These are phyloP conservation scores for Bipolaris bicolor DNA, from an alignment of 2,329 filamentous ascomycete genomes.

Conservation along the genomic window DNA sequence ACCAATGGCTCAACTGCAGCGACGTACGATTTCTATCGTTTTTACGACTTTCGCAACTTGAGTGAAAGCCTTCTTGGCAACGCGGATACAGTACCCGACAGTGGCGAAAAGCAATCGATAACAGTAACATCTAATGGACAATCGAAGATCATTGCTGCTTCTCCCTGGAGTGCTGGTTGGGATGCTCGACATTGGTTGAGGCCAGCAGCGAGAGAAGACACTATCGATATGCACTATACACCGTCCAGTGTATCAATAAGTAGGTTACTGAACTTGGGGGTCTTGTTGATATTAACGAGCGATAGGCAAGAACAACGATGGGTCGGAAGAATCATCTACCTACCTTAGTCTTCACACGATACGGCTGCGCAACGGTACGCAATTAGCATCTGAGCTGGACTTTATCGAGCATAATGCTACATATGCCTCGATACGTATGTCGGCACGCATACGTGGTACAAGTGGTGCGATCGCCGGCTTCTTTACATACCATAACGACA, in stretches of 20 bases:
- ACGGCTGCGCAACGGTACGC: conserved; percentile 8
- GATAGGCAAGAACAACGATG: neutral
- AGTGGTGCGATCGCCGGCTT: conserved; percentile 18
- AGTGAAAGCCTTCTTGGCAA: neutral
- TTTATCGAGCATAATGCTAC: conserved; percentile 19
- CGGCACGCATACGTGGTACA: conserved; percentile 14
- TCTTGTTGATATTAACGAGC: neutral
- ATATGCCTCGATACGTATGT: conserved; percentile 19
- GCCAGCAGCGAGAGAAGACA: neutral
- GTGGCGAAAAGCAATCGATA: neutral
- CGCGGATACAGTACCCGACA: neutral
- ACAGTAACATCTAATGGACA: neutral
- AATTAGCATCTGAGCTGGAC: conserved; percentile 14
- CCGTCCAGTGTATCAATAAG: conserved; percentile 13
- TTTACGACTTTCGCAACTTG: conserved; percentile 22
- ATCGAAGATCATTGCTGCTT: conserved; percentile 11
- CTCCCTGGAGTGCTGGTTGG: conserved; percentile 19
- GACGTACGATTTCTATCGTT: conserved; percentile 21
- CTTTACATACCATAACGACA: conserved; percentile 23
- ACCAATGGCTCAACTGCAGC: conserved; percentile 17
- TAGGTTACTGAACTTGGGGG: neutral
- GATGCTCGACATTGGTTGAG: conserved; percentile 9
- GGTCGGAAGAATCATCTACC: neutral
- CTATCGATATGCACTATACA: conserved; percentile 14
- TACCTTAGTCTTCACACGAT: conserved; percentile 14